Percentiles rank a stretch among this genome's conserved stretches.
Evolutionary conservation across 257 asterid species (phyloP).

Genomic region (Anisodus tanguticus): DNA sequence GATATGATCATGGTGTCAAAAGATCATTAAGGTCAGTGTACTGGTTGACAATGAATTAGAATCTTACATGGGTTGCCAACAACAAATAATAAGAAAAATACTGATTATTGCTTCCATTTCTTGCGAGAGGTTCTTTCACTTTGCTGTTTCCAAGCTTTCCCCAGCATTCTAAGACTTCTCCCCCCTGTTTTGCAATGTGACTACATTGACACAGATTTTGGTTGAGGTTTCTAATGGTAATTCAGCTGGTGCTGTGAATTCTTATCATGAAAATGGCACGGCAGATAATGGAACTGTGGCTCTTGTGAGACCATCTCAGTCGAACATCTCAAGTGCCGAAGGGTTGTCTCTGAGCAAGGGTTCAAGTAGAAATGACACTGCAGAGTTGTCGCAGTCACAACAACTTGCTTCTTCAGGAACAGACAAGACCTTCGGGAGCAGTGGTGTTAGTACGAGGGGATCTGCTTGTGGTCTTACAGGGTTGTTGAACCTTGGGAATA

Average conservation of each 20-base stretch:
- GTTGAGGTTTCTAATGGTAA: conserved; percentile 66
- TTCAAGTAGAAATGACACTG: conserved; percentile 77
- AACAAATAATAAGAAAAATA: not conserved
- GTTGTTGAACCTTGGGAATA: conserved; percentile 92
- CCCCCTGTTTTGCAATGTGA: conserved; percentile 37
- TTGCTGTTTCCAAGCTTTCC: conserved; percentile 3
- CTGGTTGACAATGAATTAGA: not conserved
- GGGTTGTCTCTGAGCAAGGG: conserved; percentile 67
- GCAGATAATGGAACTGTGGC: conserved; percentile 60
- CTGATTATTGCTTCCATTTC: conserved; percentile 10
- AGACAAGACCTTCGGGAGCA: conserved; percentile 69
- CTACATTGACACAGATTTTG: conserved; percentile 65
- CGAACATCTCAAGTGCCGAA: conserved; percentile 62
- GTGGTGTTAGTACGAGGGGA: conserved; percentile 94
- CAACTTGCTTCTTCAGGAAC: conserved; percentile 42
- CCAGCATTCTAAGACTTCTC: not conserved
- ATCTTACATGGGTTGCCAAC: conserved; percentile 11
- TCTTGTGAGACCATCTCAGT: conserved; percentile 56
- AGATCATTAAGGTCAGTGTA: not conserved
- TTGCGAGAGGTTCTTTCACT: not conserved
- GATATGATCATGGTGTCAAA: not conserved
- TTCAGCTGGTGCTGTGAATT: conserved; percentile 51
- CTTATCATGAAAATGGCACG: conserved; percentile 72
- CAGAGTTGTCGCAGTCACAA: conserved; percentile 57
- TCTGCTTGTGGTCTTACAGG: conserved; percentile 94